A percentile compares a stretch with the other conserved stretches of the same genome.
phyloP scores from a whole-genome alignment of 2,329 filamentous ascomycete genomes.

The Cladosporium sp. region DNA sequence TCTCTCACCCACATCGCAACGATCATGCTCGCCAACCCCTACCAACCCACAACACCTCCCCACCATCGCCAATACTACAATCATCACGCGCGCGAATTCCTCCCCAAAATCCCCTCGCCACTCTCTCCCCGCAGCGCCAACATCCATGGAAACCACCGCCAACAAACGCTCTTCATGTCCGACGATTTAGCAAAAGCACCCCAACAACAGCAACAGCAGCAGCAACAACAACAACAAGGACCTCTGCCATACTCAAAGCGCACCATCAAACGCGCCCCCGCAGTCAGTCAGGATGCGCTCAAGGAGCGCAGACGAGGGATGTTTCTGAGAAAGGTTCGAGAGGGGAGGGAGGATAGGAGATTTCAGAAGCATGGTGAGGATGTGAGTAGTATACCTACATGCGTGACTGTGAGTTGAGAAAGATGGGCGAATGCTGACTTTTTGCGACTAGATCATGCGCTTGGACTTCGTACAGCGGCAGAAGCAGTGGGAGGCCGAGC shows the following conservation, averaged over 20 bases:
- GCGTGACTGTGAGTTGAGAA: no score
- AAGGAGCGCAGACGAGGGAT: constrained; percentile 62
- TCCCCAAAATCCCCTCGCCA: constrained; percentile 37
- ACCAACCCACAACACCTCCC: neutral
- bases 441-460: constrained; percentile 45
- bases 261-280: constrained; percentile 58
- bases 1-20: neutral
- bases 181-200: constrained; percentile 18
- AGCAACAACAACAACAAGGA: neutral
- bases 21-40: constrained; percentile 7
- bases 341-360: constrained; percentile 41
- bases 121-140: constrained; percentile 43
- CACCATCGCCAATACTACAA: neutral
- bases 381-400: constrained; percentile 33
- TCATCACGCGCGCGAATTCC: constrained; percentile 19
- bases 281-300: constrained; percentile 56
- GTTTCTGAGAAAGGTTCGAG: constrained; percentile 60
- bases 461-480: constrained; percentile 43
- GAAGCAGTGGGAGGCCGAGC: constrained; percentile 42
- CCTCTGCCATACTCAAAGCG: constrained; percentile 33
- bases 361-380: constrained; percentile 45
- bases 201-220: no score
- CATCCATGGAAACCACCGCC: constrained; percentile 18
- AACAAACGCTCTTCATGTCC: constrained; percentile 16
- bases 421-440: no score